These are phyloP conservation scores for Nicotiana benthamiana DNA, from an alignment of 257 asterid species.

Conservation along the genomic window DNA sequence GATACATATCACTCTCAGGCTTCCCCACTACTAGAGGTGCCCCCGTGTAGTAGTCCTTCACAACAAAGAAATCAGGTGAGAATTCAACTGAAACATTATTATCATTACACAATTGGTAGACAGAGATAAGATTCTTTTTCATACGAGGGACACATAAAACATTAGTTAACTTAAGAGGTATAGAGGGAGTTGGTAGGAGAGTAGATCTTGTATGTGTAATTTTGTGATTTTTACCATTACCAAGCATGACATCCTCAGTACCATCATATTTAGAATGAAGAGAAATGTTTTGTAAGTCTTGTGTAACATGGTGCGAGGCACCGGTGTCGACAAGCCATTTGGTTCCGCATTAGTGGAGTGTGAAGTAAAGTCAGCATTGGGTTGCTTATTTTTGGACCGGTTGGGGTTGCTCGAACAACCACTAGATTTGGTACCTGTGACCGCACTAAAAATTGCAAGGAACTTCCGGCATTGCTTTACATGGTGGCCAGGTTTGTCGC, in stretches of 20 bases:
- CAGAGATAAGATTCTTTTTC: background rate
- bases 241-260: background rate
- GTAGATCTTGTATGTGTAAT: background rate
- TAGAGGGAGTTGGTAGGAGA: background rate
- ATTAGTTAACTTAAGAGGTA: background rate
- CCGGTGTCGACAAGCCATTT: background rate
- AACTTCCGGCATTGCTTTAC: background rate
- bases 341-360: background rate
- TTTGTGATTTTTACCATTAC: background rate
- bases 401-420: background rate
- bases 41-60: background rate
- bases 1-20: background rate
- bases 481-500: background rate
- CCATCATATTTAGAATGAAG: background rate
- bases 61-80: background rate
- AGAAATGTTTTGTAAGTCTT: background rate
- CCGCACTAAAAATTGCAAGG: too few species aligned
- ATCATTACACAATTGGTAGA: background rate
- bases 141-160: background rate
- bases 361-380: background rate
- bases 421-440: background rate
- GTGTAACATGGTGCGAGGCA: background rate
- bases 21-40: background rate
- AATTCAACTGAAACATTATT: background rate
- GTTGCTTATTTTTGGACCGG: background rate